These are phyloP conservation scores for Trichoderma cornu-damae DNA, from an alignment of 2,329 filamentous ascomycete species.

Conservation along the genomic window DNA sequence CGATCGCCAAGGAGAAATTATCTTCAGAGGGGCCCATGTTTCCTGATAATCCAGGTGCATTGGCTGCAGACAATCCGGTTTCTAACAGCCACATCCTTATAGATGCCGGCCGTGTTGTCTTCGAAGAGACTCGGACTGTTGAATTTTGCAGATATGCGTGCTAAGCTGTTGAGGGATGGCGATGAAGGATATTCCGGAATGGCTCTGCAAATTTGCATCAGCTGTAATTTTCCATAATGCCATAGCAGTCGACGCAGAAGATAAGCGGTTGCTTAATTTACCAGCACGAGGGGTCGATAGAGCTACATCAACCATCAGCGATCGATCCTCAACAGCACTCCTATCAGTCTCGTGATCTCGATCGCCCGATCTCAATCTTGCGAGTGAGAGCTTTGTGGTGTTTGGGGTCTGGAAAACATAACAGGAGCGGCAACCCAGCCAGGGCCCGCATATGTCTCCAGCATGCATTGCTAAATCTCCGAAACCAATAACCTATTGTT, in stretches of 20 bases:
- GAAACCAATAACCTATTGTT: not conserved
- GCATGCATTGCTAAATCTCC: not conserved
- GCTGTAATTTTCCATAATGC: not conserved
- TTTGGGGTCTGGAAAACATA: not conserved
- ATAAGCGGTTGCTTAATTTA: not conserved
- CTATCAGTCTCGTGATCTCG: not conserved
- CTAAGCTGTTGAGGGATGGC: not conserved
- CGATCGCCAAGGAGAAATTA: not conserved
- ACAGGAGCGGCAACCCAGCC: not conserved
- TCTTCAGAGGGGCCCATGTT: not conserved
- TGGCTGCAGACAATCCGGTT: not conserved
- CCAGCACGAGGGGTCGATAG: not conserved
- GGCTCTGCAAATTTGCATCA: not conserved
- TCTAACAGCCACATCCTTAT: not conserved
- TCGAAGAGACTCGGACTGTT: not conserved
- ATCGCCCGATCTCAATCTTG: not conserved
- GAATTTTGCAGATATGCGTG: not conserved
- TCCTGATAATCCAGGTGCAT: not conserved
- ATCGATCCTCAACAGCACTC: not conserved
- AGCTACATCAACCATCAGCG: not conserved
- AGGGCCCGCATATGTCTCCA: not conserved
- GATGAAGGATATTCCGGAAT: not conserved
- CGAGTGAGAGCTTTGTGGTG: not conserved
- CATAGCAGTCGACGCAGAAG: not conserved
- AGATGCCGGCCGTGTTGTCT: not conserved